Evolutionary conservation across 2,329 filamentous ascomycete species (phyloP).

Genomic region (Aspergillus ibericus): DNA sequence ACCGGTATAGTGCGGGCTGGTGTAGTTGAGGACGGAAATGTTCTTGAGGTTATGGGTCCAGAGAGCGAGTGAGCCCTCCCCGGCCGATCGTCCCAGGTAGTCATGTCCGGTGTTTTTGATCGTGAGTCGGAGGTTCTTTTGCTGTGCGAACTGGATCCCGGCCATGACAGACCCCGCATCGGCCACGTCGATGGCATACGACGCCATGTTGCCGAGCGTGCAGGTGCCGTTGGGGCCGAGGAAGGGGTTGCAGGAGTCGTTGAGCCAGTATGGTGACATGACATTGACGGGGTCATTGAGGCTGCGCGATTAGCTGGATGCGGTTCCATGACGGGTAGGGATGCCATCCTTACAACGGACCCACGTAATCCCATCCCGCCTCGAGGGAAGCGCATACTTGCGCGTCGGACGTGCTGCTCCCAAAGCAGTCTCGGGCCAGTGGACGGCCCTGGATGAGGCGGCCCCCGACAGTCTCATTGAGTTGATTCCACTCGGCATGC

Average conservation of each 20-base stretch:
- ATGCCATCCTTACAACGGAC: no score
- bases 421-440: no score
- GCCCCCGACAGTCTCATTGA: no score
- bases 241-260: not conserved
- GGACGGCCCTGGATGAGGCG: no score
- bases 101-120: not conserved
- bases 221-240: not conserved
- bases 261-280: not conserved
- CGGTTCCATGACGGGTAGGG: no score
- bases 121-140: slow-evolving; percentile 1
- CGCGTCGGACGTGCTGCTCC: no score
- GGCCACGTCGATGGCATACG: slow-evolving; percentile 35
- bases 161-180: not conserved
- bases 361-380: no score
- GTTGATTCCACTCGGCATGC: no score
- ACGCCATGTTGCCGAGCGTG: slow-evolving; percentile 21
- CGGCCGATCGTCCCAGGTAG: not conserved
- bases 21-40: slow-evolving; percentile 29
- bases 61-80: not conserved
- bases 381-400: no score
- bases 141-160: slow-evolving; percentile 3
- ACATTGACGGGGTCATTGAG: not conserved
- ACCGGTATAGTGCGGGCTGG: slow-evolving; percentile 48
- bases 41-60: slow-evolving; percentile 6
- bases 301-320: no score